These are phyloP conservation scores for Aspergillus bertholletiae DNA, from an alignment of 495 filamentous ascomycete species.

Conservation along the genomic window DNA sequence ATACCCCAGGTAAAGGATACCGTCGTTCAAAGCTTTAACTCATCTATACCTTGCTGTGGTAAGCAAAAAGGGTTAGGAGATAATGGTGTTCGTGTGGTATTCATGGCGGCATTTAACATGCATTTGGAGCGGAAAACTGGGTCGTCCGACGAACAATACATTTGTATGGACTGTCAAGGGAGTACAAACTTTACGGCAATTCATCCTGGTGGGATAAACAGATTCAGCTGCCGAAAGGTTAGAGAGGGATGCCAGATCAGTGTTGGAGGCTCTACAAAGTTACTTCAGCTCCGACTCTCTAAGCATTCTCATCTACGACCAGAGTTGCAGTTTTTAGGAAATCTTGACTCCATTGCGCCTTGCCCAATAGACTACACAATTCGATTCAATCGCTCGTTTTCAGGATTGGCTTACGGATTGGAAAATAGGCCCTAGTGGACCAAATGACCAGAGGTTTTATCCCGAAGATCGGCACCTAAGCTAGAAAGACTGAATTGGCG, in stretches of 20 bases:
- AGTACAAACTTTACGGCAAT: not conserved
- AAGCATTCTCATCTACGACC: not conserved
- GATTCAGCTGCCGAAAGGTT: not conserved
- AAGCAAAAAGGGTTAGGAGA: constrained; percentile 1
- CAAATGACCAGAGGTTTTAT: no score
- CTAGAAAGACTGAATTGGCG: no score
- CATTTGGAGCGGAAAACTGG: not conserved
- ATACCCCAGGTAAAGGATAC: constrained; percentile 7
- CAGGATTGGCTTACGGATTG: not conserved
- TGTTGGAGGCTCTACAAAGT: not conserved
- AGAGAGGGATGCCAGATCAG: not conserved
- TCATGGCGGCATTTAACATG: constrained; percentile 7
- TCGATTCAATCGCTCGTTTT: not conserved
- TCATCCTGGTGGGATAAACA: not conserved
- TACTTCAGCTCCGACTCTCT: not conserved
- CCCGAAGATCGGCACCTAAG: no score
- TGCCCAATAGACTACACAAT: not conserved
- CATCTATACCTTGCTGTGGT: constrained; percentile 10
- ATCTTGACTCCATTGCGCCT: not conserved
- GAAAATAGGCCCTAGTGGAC: not conserved
- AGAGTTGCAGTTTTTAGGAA: not conserved
- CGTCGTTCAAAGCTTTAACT: constrained; percentile 1
- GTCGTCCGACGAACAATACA: not conserved
- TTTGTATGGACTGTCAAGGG: constrained; percentile 1
- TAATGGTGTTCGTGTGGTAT: constrained; percentile 7